A percentile compares a stretch with the other conserved stretches of the same genome.
phyloP scores from a whole-genome alignment of 768 basidiomycete genomes.

The Daedaleopsis nitida region DNA sequence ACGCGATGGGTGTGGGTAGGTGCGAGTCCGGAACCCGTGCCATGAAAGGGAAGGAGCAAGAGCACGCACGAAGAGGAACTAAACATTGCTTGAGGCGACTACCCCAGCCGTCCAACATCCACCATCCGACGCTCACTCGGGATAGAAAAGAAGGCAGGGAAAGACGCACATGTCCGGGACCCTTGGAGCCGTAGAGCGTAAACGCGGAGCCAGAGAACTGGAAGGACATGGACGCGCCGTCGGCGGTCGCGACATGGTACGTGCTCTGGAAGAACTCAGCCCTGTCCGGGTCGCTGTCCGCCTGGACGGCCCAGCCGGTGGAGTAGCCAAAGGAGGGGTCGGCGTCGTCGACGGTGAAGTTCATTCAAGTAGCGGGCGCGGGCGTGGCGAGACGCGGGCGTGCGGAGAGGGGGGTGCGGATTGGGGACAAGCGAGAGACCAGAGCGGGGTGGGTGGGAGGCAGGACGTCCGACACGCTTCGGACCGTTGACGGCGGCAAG shows the following conservation, averaged over 20 bases:
- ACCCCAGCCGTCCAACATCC: no score
- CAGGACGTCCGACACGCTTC: no score
- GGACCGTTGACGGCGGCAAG: not conserved
- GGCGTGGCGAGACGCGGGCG: not conserved
- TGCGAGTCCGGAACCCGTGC: no score
- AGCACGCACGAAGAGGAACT: not conserved
- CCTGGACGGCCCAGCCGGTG: constrained; percentile 28
- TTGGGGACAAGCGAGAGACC: no score
- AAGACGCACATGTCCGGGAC: constrained; percentile 30
- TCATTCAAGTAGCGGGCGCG: constrained; percentile 24
- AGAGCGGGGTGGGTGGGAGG: no score
- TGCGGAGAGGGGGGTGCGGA: not conserved
- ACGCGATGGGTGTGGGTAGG: no score
- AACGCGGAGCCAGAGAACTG: constrained; percentile 24
- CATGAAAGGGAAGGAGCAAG: not conserved
- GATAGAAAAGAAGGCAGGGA: not conserved
- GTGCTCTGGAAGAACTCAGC: constrained; percentile 27
- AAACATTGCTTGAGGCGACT: no score
- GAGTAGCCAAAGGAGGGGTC: constrained; percentile 26
- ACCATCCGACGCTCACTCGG: no score
- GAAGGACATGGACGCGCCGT: constrained; percentile 28
- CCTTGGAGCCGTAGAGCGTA: constrained; percentile 31
- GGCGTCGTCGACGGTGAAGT: constrained; percentile 35
- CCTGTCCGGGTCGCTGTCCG: constrained; percentile 20
- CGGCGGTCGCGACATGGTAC: constrained; percentile 28